Evolutionary conservation across 306 rosid species (phyloP), one percentile per base, ranked within the genome.

Genomic region (Prunus mongolica): DNA sequence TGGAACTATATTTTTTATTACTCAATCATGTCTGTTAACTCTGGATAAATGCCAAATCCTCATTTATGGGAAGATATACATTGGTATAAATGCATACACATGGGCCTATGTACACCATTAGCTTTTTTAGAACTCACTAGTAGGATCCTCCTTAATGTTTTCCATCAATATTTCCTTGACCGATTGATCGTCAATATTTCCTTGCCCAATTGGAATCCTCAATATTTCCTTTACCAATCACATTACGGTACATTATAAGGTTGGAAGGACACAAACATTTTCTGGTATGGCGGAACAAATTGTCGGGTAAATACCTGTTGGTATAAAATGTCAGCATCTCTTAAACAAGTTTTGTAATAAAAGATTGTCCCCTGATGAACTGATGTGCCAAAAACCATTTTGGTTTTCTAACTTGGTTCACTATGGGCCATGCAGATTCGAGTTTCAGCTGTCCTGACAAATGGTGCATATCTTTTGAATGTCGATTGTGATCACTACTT

Each of bases 401-500:
- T 69, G 73, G 25, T 65, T 72, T 68, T 80, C 80, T 86, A 72
- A 86, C 84, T 41, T 47, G 45, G 65, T 60, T 69, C 82, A 56
- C 77, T 71, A 64, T 81, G 52, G 80, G 71, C 63, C 61, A 50
- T 84, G 76, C 83, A 96, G 99, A 96, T 96, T 84, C 96, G 99
- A 75, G 99, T 96, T 81, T 96, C 99, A 47, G 99, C 99, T 52
- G 99, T 96, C 71, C 82, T 92, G 82, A 96, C 99, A 80, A 96
- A 96, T 58, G 99, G 99, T 78, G 98, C 99, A 69, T 96, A 92
- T 85, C 88, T 96, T 54, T 76, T 96, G 87, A 96, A 96, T 6
- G 98, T 96, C 2, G 99, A 96, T 83, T 96, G 99, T 92, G 99
- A 96, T 76, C 99, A 96, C 89, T 96, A 96, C 80, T 96, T 96